phyloP scores from a whole-genome alignment of 192 early-diverging fungal species.

The Backusella psychrophila region DNA sequence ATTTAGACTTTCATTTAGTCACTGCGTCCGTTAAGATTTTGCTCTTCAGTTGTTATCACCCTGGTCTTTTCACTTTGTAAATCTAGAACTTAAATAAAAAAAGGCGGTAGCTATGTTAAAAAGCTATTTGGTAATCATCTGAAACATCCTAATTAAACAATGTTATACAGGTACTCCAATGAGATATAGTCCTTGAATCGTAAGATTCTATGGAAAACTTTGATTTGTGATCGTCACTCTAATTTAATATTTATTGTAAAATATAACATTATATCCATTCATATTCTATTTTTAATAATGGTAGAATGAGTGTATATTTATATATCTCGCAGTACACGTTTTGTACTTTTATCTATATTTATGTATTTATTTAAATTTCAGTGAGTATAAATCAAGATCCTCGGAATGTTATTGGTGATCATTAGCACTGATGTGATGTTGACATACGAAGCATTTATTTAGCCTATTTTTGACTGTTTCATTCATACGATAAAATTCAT shows the following conservation, averaged over 20 bases:
- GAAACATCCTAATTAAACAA: background rate
- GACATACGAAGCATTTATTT: background rate
- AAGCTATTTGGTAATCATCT: background rate
- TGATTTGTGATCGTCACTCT: background rate
- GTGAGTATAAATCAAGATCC: background rate
- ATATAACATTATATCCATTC: background rate
- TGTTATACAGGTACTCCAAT: background rate
- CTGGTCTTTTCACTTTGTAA: background rate
- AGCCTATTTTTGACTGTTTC: background rate
- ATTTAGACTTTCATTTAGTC: background rate
- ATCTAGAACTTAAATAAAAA: background rate
- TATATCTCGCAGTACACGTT: background rate
- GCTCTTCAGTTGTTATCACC: background rate
- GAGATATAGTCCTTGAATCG: background rate
- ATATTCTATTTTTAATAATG: background rate
- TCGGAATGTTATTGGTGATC: background rate
- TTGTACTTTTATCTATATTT: background rate
- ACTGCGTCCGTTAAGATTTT: background rate
- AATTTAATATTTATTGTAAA: background rate
- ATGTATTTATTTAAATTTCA: background rate
- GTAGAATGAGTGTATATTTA: background rate
- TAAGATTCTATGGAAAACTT: background rate
- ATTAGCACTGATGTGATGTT: background rate
- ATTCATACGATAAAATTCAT: background rate
- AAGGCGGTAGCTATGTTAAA: background rate